Conservation (phyloP, 2,329 filamentous ascomycete genomes). For the Sporothrix brunneoviolacea region DNA sequence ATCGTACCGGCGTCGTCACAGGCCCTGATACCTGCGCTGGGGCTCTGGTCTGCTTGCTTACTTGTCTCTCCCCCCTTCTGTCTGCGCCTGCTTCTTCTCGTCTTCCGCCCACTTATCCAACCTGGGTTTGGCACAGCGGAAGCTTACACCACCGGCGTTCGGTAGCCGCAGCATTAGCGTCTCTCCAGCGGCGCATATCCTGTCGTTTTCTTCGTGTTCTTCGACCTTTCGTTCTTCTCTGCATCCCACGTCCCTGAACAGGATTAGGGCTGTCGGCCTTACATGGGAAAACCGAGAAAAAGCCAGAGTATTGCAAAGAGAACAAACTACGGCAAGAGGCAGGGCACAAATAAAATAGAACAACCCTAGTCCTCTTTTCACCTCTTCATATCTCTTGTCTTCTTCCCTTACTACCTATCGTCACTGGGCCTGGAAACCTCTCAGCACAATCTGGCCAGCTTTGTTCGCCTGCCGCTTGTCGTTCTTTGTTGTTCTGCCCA, state of each 20-base stretch:
- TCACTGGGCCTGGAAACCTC: background rate
- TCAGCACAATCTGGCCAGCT: background rate
- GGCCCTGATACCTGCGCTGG: too few species aligned
- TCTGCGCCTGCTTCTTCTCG: background rate
- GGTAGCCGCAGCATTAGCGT: constrained; percentile 13
- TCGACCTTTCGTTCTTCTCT: background rate
- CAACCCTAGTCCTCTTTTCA: too few species aligned
- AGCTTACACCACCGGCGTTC: constrained; percentile 3
- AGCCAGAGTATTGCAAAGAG: background rate
- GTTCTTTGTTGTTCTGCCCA: too few species aligned
- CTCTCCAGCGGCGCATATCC: background rate
- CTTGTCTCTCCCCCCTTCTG: background rate
- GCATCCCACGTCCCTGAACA: background rate
- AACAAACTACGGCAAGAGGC: background rate
- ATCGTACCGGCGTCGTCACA: too few species aligned
- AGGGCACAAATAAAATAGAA: background rate
- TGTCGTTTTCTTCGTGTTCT: background rate
- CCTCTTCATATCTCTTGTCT: background rate
- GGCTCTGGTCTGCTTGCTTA: too few species aligned
- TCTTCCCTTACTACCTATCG: background rate
- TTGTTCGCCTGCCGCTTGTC: too few species aligned
- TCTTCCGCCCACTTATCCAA: background rate
- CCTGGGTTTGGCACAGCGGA: constrained; percentile 1
- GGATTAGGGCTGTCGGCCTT: constrained; percentile 5
- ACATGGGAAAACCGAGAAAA: background rate